Evolutionary conservation across 1,284 basidiomycete species (phyloP).

Genomic region (Trametes pubescens): DNA sequence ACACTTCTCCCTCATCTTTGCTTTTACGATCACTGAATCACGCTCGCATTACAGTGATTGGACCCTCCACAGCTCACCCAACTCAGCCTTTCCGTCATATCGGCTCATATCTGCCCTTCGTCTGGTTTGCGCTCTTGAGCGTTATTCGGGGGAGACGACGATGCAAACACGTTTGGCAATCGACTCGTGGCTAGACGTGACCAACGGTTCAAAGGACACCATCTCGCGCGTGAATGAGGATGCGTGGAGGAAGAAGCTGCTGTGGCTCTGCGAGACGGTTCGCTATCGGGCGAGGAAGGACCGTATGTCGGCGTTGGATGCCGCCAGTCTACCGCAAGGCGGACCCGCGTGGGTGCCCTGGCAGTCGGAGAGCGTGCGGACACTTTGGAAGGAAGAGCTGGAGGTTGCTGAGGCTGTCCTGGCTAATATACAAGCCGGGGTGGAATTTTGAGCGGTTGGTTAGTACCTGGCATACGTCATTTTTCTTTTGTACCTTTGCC

Average conservation of each 20-base stretch:
- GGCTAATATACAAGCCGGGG: slow-evolving; percentile 39
- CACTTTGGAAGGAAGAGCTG: slow-evolving; percentile 58
- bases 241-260: slow-evolving; percentile 46
- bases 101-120: slow-evolving; percentile 76
- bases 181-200: slow-evolving; percentile 62
- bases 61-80: slow-evolving; percentile 68
- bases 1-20: slow-evolving; percentile 5
- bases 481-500: background rate
- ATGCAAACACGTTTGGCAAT: slow-evolving; percentile 42
- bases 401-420: slow-evolving; percentile 59
- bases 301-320: background rate
- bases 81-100: slow-evolving; percentile 78
- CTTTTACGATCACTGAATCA: background rate
- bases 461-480: too few relatives aligned
- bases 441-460: slow-evolving; percentile 35
- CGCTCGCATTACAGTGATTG: slow-evolving; percentile 62
- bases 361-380: slow-evolving; percentile 44
- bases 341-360: slow-evolving; percentile 42
- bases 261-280: slow-evolving; percentile 48
- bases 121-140: slow-evolving; percentile 56
- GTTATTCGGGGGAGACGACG: background rate
- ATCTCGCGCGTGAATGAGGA: slow-evolving; percentile 60
- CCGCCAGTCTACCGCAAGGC: background rate
- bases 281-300: slow-evolving; percentile 41
- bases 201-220: slow-evolving; percentile 51